These are phyloP conservation scores for Albophoma yamanashiensis DNA, from an alignment of 2,329 filamentous ascomycete genomes.

Conservation along the genomic window DNA sequence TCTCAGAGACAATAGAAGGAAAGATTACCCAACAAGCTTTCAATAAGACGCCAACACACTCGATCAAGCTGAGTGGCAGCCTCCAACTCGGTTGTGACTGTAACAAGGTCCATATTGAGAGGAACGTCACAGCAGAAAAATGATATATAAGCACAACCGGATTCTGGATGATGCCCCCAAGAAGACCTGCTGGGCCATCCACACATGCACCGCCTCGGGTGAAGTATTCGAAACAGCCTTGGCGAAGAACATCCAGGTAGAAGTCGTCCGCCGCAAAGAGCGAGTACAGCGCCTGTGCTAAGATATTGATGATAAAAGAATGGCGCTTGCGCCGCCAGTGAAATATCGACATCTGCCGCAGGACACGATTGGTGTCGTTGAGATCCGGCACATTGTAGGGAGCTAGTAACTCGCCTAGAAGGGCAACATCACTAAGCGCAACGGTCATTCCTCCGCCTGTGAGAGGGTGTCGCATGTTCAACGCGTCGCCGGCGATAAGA, in stretches of 20 bases:
- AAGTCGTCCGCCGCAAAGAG: constrained; percentile 80
- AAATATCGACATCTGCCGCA: constrained; percentile 57
- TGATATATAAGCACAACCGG: constrained; percentile 77
- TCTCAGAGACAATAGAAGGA: neutral
- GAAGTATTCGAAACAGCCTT: constrained; percentile 91
- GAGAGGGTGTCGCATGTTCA: constrained; percentile 97
- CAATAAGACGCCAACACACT: neutral
- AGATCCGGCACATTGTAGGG: constrained; percentile 60
- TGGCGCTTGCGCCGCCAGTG: constrained; percentile 81
- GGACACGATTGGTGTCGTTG: constrained; percentile 56
- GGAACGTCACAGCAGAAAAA: constrained; percentile 88
- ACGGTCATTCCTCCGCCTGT: constrained; percentile 98
- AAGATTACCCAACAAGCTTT: neutral
- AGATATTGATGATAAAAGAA: constrained; percentile 87
- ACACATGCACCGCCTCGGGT: constrained; percentile 50
- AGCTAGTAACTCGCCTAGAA: constrained; percentile 63
- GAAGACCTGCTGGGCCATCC: constrained; percentile 67
- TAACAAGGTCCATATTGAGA: constrained; percentile 57
- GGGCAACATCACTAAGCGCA: constrained; percentile 80
- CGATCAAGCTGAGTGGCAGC: neutral
- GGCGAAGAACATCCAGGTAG: constrained; percentile 69
- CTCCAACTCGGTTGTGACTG: too few relatives aligned
- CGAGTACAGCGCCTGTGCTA: constrained; percentile 84
- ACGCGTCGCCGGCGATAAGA: constrained; percentile 80
- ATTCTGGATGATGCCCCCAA: constrained; percentile 70